These are phyloP conservation scores for Calophaca sinica DNA, from an alignment of 306 rosid genomes.

Conservation along the genomic window DNA sequence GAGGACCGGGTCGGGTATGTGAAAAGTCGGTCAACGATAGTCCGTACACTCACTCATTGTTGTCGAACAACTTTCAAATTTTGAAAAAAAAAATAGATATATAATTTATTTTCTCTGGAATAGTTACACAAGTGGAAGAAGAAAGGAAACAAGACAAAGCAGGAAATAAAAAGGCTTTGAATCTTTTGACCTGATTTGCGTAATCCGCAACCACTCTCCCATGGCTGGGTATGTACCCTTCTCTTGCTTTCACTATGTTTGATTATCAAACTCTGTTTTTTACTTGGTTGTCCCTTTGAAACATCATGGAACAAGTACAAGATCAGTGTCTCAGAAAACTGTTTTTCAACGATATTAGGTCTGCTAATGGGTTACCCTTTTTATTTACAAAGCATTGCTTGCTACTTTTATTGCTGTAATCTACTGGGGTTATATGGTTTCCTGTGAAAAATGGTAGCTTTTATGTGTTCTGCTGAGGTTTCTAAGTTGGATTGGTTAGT, in stretches of 20 bases:
- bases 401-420: neutral
- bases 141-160: conserved; percentile 26
- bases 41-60: no score
- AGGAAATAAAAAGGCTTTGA: conserved; percentile 6
- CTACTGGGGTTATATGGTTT: conserved; percentile 22
- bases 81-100: no score
- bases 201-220: conserved; percentile 30
- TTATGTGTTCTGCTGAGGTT: conserved; percentile 17
- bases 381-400: no score
- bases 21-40: no score
- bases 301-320: neutral
- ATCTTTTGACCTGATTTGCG: conserved; percentile 24
- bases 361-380: neutral
- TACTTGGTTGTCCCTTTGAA: neutral
- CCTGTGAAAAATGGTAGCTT: conserved; percentile 25
- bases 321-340: neutral
- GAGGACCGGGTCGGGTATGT: no score
- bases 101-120: no score
- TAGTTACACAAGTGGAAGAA: neutral
- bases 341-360: neutral
- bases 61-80: no score
- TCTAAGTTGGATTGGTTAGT: conserved; percentile 17
- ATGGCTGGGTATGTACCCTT: conserved; percentile 70
- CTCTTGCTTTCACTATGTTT: conserved; percentile 24
- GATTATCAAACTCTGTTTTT: neutral